Conservation (phyloP, 192 early-diverging fungal genomes). For the Entomortierella chlamydospora region DNA sequence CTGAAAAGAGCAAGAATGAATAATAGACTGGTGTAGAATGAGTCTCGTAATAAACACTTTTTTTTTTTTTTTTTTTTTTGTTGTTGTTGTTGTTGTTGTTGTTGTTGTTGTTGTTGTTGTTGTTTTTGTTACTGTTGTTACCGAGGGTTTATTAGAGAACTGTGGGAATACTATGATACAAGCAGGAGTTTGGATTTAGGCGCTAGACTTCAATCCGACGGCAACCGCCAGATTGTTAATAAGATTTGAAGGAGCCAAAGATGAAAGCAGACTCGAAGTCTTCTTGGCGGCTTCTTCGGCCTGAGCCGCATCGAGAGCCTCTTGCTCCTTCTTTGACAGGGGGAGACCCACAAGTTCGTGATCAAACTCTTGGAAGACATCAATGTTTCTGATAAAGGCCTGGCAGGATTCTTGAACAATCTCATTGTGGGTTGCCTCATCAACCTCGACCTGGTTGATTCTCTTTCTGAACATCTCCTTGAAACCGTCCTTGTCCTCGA, state of each 20-base stretch:
- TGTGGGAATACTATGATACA: too few species aligned
- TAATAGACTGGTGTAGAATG: neutral
- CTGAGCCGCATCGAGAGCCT: conserved; percentile 27
- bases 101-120: neutral
- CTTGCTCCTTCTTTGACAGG: conserved; percentile 40
- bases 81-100: neutral
- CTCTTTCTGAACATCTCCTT: conserved; percentile 61
- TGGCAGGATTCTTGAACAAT: conserved; percentile 47
- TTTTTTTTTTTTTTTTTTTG: neutral
- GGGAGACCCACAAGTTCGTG: conserved; percentile 38
- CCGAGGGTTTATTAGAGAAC: neutral
- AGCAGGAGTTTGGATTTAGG: conserved; percentile 1
- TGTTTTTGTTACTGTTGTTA: neutral
- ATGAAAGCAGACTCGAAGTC: conserved; percentile 11
- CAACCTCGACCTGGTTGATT: conserved; percentile 61
- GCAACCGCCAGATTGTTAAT: conserved; percentile 30
- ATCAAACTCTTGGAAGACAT: conserved; percentile 54
- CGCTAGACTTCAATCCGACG: conserved; percentile 38
- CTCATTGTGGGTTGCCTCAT: conserved; percentile 31
- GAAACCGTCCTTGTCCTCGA: conserved; percentile 62
- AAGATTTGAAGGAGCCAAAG: conserved; percentile 30
- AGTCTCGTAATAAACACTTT: too few species aligned
- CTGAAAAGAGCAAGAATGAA: neutral
- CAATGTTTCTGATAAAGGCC: conserved; percentile 46
- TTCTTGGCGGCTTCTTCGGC: conserved; percentile 10